Conservation (phyloP, 1,284 basidiomycete genomes). For the Coniferiporia sulphurascens region DNA sequence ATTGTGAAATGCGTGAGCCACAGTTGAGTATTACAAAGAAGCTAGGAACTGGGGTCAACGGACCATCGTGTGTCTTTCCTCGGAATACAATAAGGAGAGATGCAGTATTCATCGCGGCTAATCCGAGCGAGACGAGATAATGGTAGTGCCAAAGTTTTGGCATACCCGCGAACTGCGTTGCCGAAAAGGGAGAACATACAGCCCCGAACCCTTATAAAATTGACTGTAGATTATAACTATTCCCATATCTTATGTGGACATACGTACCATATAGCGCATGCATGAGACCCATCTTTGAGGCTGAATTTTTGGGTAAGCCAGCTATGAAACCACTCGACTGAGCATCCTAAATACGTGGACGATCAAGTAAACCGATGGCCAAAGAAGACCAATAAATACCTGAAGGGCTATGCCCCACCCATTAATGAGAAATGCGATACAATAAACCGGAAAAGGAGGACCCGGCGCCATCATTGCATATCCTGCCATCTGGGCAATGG, state of each 20-base stretch:
- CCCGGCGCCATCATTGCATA: constrained; percentile 45
- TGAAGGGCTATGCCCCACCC: constrained; percentile 58
- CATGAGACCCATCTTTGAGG: constrained; percentile 28
- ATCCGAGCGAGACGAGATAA: constrained; percentile 34
- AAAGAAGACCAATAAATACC: constrained; percentile 27
- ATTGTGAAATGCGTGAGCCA: neutral
- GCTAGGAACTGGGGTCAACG: neutral
- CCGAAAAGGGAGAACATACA: constrained; percentile 27
- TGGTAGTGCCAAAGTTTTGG: constrained; percentile 29
- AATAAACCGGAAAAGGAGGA: constrained; percentile 64
- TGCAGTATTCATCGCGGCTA: constrained; percentile 29
- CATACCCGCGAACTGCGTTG: constrained; percentile 29
- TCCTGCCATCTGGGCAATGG: constrained; percentile 29
- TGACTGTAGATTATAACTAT: neutral
- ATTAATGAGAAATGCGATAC: constrained; percentile 52
- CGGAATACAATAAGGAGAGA: constrained; percentile 33
- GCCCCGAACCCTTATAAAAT: constrained; percentile 24
- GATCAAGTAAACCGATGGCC: neutral
- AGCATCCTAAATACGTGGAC: constrained; percentile 36
- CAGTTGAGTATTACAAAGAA: neutral
- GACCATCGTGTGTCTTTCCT: constrained; percentile 31
- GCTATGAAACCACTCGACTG: constrained; percentile 57
- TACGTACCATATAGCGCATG: constrained; percentile 25
- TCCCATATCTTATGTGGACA: neutral
- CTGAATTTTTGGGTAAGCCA: constrained; percentile 36